Evolutionary conservation across 1,139 yeast species (phyloP), one percentile per base, ranked within the genome.

Genomic region (Debaryomyces coudertii): DNA sequence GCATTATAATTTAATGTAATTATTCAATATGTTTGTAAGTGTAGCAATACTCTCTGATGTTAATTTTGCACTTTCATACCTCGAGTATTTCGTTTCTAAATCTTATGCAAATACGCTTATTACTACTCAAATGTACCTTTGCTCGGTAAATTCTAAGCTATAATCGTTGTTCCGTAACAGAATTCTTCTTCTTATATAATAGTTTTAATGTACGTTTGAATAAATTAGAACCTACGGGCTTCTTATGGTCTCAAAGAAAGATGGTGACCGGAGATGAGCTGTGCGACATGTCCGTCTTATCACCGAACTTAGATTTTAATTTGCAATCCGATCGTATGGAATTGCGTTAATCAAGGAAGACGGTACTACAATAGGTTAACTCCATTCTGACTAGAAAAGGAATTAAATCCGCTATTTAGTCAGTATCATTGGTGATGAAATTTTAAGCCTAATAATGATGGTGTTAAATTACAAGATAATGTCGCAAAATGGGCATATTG

Each of bases 221-320:
- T 28, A 29, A 14, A 15, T 15, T 14, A 14, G 8, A 15, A 29
- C 8, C 5, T 4, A 14, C 9, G 33, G 33, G 20, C 12, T 29
- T 29, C 18, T 9, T 18, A 14, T 18, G 20, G 18, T 15, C 11
- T 16, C 18, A 7, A 2, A 20, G 20, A 20, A 9, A 7, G 8
- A 11, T 18, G 14, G 11, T 18, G 14, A 33, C 8, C 36, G 36
- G 36, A 33, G 36, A 33, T 33, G 36, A 33, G 36, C 15, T 18
- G 24, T 18, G 36, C 36, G 36, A 29, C 9, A 29, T 14, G 24
- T n/a, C 36, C 36, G 36, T 33, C 36, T 33, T 33, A 33, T 33
- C 9, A 16, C 36, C 36, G 36, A 11, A 5, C 9, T 20, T 20
- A 20, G 24, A 16, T 9, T 33, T 29, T 15, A 29, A 33, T 18